Evolutionary conservation across 768 basidiomycete species (phyloP), one percentile per base, ranked within the genome.

Genomic region (Lentinula lateritia): DNA sequence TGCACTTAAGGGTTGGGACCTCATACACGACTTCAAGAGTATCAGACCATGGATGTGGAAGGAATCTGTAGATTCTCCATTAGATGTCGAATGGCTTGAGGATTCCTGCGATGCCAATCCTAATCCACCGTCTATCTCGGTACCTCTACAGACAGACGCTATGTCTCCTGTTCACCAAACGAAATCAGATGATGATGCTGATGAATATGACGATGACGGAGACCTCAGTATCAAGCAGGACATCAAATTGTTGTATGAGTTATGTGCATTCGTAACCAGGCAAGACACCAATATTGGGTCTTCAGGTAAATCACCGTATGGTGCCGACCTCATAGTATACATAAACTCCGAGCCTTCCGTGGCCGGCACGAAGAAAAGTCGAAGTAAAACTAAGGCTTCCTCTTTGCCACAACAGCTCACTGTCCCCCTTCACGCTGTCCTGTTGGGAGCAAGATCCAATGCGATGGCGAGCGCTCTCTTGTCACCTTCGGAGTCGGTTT

Each of bases 261-360:
- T 83, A 7, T 73, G 74, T 35, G 66, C 70, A 15, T 67, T 77
- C 28, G 18, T 50, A 12, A 7, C 2, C 4, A 56, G 16, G 5
- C 55, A 43, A 23, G 55, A n/a, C 3, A 56, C 6, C 23, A 16
- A 28, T 13, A 3, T 39, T 10, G 41, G 13, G 13, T 10, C 13
- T 6, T 60, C 65, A 8, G 55, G 61, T 1, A 66, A 66, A 28
- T 65, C 75, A 34, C 72, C 73, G 0, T 73, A 83, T 60, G 90
- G 88, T 2, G 88, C 90, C 0, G 91, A 95, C 67, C 63, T 89
- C 1, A 61, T 82, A 48, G 68, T 92, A 1, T 75, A 79, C 32
- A 70, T 85, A 7, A 13, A 54, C 20, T 20, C 6, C 20, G 36
- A n/a, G 5, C 12, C 53, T n/a, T 36, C 53, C 12, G 9, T 41